These are phyloP conservation scores for Paxillus involutus DNA, from an alignment of 768 basidiomycete genomes.

Conservation along the genomic window DNA sequence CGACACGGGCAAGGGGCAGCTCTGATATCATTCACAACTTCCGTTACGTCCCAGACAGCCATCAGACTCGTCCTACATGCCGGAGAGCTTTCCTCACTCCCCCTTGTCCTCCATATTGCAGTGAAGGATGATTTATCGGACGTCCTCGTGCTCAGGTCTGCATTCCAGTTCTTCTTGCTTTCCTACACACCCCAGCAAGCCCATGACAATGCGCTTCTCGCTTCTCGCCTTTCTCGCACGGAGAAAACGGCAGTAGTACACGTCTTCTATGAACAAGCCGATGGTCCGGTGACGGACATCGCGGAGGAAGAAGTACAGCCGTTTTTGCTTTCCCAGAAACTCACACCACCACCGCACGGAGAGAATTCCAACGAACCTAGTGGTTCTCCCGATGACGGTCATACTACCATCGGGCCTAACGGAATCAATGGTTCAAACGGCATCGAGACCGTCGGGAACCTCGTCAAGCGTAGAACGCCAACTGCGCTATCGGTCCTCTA, in stretches of 20 bases:
- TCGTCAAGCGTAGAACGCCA: background rate
- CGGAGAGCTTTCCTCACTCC: conserved; percentile 60
- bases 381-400: background rate
- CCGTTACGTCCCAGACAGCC: conserved; percentile 49
- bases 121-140: conserved; percentile 68
- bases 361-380: conserved; percentile 24
- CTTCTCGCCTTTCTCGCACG: conserved; percentile 71
- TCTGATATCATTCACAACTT: conserved; percentile 62
- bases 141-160: conserved; percentile 73
- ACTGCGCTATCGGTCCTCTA: conserved; percentile 33
- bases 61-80: conserved; percentile 67
- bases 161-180: conserved; percentile 79
- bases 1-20: conserved; percentile 38
- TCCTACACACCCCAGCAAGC: conserved; percentile 78
- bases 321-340: conserved; percentile 55
- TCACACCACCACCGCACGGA: conserved; percentile 27
- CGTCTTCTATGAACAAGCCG: conserved; percentile 58
- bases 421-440: background rate
- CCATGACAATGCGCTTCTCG: conserved; percentile 87
- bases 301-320: conserved; percentile 57
- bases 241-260: conserved; percentile 83
- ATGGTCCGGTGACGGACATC: conserved; percentile 48
- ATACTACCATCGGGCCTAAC: background rate
- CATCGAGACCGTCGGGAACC: background rate
- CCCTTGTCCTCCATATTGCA: conserved; percentile 74